Evolutionary conservation across 352 stramenopile species (phyloP).

Genomic region (Pythium aquatile): DNA sequence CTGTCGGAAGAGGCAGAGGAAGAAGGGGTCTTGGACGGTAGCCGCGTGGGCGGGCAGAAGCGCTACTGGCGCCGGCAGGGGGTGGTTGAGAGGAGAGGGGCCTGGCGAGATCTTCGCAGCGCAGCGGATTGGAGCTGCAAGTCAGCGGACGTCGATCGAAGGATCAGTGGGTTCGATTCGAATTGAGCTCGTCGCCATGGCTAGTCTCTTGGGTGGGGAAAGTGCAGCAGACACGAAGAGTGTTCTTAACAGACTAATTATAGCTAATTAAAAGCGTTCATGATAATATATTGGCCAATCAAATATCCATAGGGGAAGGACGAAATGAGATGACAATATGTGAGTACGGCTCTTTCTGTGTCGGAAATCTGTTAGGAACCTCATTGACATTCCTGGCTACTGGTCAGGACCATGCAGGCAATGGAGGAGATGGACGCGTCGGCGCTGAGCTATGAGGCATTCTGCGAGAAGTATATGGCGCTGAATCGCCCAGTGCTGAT

Average conservation of each 20-base stretch:
- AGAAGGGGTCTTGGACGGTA: too few species aligned
- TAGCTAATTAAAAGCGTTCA: not conserved
- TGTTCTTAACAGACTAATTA: not conserved
- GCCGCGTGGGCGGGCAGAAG: not conserved
- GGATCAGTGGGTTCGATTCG: not conserved
- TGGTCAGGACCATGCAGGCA: not conserved
- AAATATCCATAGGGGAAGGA: not conserved
- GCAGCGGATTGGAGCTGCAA: not conserved
- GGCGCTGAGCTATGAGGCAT: slow-evolving; percentile 59
- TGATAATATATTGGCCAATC: not conserved
- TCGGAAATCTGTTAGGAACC: slow-evolving; percentile 13
- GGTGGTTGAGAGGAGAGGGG: not conserved
- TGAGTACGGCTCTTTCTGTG: not conserved
- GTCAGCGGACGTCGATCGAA: not conserved
- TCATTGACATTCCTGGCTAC: not conserved
- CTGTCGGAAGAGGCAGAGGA: too few species aligned
- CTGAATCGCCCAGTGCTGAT: slow-evolving; percentile 70
- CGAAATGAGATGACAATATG: not conserved
- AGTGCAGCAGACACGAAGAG: too few species aligned
- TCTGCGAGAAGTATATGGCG: slow-evolving; percentile 73
- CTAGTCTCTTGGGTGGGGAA: not conserved
- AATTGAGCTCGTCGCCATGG: not conserved
- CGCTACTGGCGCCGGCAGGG: not conserved
- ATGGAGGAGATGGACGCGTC: slow-evolving; percentile 63
- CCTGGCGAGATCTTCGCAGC: not conserved